Base-by-base conservation (phyloP, 257 asterid genomes). In the Plantago major region DNA sequence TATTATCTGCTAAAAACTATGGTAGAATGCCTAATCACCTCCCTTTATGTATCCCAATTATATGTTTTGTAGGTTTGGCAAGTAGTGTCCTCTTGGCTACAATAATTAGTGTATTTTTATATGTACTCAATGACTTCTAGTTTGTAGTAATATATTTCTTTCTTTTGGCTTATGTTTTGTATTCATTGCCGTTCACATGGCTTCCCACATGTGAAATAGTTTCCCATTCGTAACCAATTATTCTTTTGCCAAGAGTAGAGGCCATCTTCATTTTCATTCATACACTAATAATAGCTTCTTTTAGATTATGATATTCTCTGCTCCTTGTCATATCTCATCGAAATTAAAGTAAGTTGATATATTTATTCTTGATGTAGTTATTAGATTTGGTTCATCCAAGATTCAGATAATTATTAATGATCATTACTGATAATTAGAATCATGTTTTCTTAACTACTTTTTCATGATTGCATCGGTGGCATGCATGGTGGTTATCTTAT, bases 181-280 rank as follows among this genome's bases (percentile, higher is more conserved):
- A 68, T 69, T 64, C 74, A 67, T 66, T 79, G 71, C 54, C 75
- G 57, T 65, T 76, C 94, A 84, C 95, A 87, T 87, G 94, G 88
- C 80, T 70, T 67, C 65, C 70, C 78, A 76, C 86, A 77, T 71
- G 77, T 71, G 46, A 52, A 55, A 22, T 60, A 57, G 42, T 60
- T 45, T 44, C 44, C 61, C 38, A 30, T 55, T 58, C 49, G 46
- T 51, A 60, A 28, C 63, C 54, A 50, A 53, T 40, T 45, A 38
- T 42, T 57, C 44, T 42, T 37, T 17, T 15, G 44, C 45, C 55
- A 71, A 59, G 65, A 69, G 66, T 46, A 54, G 54, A 49, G 49
- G 63, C 38, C 57, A 17, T 68, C 15, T 49, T 64, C 30, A 64
- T 46, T 52, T 50, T 54, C 58, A 60, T 62, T 46, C 44, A 59